A percentile compares a stretch with the other conserved stretches of the same genome.
Evolutionary conservation across 768 basidiomycete genomes (phyloP).

Genomic region (Lenzites betulinus): DNA sequence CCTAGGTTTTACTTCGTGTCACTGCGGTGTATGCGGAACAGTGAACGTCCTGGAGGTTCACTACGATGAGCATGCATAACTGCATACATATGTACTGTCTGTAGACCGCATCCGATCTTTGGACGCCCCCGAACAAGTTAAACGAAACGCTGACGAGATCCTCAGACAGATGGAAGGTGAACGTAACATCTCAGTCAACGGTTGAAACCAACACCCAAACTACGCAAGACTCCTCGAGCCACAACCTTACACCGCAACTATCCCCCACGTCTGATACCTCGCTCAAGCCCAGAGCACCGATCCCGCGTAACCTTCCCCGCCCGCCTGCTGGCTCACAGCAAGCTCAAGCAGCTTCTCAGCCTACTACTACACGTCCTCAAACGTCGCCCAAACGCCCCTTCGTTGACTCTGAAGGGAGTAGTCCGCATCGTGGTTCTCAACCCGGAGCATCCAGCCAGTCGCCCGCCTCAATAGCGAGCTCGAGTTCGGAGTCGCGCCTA

Average conservation of each 20-base stretch:
- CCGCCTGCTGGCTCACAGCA: not conserved
- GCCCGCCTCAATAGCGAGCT: not conserved
- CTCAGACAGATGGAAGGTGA: constrained; percentile 1
- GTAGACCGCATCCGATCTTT: too few relatives aligned
- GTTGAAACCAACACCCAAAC: not conserved
- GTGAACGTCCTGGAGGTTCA: too few relatives aligned
- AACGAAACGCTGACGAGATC: not conserved
- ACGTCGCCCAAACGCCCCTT: not conserved
- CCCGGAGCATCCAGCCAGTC: not conserved
- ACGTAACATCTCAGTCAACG: not conserved
- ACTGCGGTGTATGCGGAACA: not conserved
- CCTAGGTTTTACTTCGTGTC: not conserved
- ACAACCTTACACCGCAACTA: not conserved
- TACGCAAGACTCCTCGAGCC: not conserved
- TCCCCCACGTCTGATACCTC: not conserved
- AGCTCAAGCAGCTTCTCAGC: not conserved
- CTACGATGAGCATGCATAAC: too few relatives aligned
- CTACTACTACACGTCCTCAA: not conserved
- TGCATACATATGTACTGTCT: too few relatives aligned
- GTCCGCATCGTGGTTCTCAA: too few relatives aligned
- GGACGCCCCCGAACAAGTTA: too few relatives aligned
- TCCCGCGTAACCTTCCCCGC: constrained; percentile 2
- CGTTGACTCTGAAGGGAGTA: not conserved
- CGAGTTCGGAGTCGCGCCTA: not conserved
- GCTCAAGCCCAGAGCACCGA: not conserved